A percentile compares a stretch with the other conserved stretches of the same genome.
Evolutionary conservation across 306 rosid species (phyloP).

Genomic region (Glycyrrhiza uralensis): DNA sequence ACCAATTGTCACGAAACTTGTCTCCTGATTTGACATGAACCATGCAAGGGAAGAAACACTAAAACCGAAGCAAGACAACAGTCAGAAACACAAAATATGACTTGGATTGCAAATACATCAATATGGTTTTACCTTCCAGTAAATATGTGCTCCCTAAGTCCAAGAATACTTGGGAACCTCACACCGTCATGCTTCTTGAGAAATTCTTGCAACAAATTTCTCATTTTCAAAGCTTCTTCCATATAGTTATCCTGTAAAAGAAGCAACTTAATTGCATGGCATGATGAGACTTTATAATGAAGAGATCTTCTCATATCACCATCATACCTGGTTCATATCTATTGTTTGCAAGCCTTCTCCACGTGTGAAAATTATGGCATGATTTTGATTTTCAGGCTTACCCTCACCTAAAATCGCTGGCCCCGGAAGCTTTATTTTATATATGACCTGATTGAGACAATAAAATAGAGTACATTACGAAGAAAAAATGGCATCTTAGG

Average conservation of each 20-base stretch:
- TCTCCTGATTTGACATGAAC: conserved; percentile 99
- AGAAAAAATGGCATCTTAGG: neutral
- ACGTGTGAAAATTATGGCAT: conserved; percentile 92
- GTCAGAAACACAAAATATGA: conserved; percentile 24
- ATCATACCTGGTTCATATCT: conserved; percentile 94
- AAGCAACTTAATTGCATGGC: conserved; percentile 14
- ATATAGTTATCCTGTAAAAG: conserved; percentile 82
- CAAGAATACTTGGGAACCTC: conserved; percentile 84
- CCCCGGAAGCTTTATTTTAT: conserved; percentile 96
- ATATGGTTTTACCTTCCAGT: conserved; percentile 71
- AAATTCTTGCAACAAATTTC: conserved; percentile 93
- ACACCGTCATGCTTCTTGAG: conserved; percentile 91
- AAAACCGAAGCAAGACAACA: conserved; percentile 38
- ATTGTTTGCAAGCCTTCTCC: conserved; percentile 98
- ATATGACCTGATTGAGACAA: conserved; percentile 59
- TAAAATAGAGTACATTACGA: neutral
- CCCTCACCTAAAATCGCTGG: conserved; percentile 98
- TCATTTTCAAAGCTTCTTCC: conserved; percentile 99
- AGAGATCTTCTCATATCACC: neutral
- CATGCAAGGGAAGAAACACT: conserved; percentile 99
- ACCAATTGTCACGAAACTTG: conserved; percentile 98
- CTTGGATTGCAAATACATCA: neutral
- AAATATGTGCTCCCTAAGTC: conserved; percentile 96
- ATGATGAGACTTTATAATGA: neutral
- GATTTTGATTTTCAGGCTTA: conserved; percentile 99